A percentile compares a stretch with the other conserved stretches of the same genome.
These are phyloP conservation scores for Ophiostoma pallidulum DNA, from an alignment of 2,329 filamentous ascomycete species.

Conservation along the genomic window DNA sequence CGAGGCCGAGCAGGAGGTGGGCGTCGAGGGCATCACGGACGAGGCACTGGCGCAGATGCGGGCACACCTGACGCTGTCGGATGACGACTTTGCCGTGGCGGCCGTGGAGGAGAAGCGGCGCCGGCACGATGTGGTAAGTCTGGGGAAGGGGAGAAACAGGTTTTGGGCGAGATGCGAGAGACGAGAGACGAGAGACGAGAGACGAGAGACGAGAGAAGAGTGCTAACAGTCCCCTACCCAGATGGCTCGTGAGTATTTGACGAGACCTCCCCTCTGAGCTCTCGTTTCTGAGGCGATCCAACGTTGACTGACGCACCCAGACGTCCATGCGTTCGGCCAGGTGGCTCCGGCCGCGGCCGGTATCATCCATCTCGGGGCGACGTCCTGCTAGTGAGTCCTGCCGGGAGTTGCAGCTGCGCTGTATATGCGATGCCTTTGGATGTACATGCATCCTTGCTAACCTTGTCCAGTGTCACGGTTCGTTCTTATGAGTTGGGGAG, in stretches of 20 bases:
- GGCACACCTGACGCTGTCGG: constrained; percentile 37
- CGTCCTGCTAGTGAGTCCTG: constrained; percentile 34
- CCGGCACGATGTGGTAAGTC: constrained; percentile 40
- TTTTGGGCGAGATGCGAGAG: too few species aligned
- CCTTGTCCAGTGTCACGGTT: constrained; percentile 6
- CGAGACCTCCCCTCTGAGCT: too few species aligned
- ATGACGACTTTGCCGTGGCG: constrained; percentile 61
- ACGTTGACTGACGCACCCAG: constrained; percentile 23
- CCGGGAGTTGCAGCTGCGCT: not conserved
- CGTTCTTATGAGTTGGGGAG: too few species aligned
- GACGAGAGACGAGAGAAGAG: too few species aligned
- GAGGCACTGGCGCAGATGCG: constrained; percentile 71
- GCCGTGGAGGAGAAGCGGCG: constrained; percentile 66
- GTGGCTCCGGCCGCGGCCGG: constrained; percentile 68
- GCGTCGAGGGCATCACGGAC: constrained; percentile 57
- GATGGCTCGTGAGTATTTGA: constrained; percentile 19
- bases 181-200: not conserved
- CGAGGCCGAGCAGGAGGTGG: constrained; percentile 71
- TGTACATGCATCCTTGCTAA: not conserved
- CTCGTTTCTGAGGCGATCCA: too few species aligned
- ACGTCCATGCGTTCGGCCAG: constrained; percentile 65
- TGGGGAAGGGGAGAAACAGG: too few species aligned
- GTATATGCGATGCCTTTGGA: too few species aligned
- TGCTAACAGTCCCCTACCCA: not conserved
- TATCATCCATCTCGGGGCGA: constrained; percentile 71